Base-by-base conservation (phyloP, 495 filamentous ascomycete genomes). In the Aspergillus conjunctus region DNA sequence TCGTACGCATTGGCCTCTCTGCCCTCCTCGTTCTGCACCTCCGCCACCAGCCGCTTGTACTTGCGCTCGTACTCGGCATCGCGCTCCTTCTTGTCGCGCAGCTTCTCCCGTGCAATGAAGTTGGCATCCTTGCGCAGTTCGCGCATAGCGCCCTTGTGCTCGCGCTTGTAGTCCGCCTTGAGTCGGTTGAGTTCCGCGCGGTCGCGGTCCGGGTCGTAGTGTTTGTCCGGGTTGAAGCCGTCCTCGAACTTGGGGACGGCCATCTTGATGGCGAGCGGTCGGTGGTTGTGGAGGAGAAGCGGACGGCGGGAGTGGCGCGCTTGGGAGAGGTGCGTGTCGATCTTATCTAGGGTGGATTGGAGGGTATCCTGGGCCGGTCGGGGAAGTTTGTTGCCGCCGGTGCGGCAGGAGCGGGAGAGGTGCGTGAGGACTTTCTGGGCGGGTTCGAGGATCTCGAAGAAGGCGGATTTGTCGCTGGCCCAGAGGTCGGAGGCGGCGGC, bases 201-300 rank as follows among this genome's bases (percentile, higher is more conserved):
- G 69, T 94, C 92, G 54, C 85, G 85, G 72, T 98, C 87, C 1
- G 91, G 91, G 67, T 99, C 94, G 82, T 98, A 97, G 81, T 96
- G 93, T 74, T 90, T 92, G 79, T 91, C 84, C 12, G 92, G 94
- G 72, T 93, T 92, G 85, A 92, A 99, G 63, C 84, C 78, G 72
- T 96, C 92, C 77, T 99, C 95, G 79, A 98, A 99, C 77, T 96
- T 97, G 66, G 94, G 94, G 22, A 97, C 87, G 48, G 87, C 87
- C 9, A 87, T 85, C 67, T 92, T 91, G 76, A 99, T 96, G 14
- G 95, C 86, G 5, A 95, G 83, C 0, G 92, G 92, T 0, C 83
- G 83, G 80, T 98, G 95, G 77, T 93, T 83, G 77, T 99, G 94
- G 11, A 98, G 85, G 61, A 89, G 82, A 30, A 98, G 84, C 0